Base-by-base conservation (phyloP, 1,284 basidiomycete genomes). In the Ustilago shanxiensis region DNA sequence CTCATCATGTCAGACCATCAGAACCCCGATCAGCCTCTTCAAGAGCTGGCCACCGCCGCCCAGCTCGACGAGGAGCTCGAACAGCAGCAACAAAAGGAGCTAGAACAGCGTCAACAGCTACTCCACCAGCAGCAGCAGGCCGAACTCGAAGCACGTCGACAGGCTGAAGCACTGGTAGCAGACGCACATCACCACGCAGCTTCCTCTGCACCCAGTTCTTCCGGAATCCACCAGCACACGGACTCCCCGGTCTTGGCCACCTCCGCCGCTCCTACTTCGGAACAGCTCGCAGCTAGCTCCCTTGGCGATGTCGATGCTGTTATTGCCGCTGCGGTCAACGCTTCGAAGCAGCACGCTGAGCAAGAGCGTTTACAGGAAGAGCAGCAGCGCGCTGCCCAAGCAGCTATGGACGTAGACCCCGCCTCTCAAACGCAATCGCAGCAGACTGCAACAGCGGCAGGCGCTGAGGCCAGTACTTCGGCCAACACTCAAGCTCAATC, bases 11-110 rank as follows among this genome's bases (percentile, higher is more conserved):
- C 73, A 26, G 68, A 76, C 57, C 67, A 70, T 24, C 73, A 76
- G 33, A 63, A 71, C 33, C 64, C 65, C 6, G 73, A 76, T 31
- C 73, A 76, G 61, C 73, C 73, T 28, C 68, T 76, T 8, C 73
- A 76, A 45, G 73, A 76, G 73, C 64, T 76, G 55, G 73, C 73
- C n/a, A 76, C 73, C 33, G 73, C 73, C 31, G 73, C 73, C 18
- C 73, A 76, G 50, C 68, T 76, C 55, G 73, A 76, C 45, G 73
- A 76, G 41, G 73, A 66, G 41, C 65, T 76, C 29, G 73, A 76
- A 37, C 64, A 73, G 61, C 71, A 73, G 66, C 66, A 67, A 41
- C 65, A 72, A 54, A 66, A 72, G 60, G 70, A 72, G 41, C 65
- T 63, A n/a, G 64, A 67, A 47, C 70, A 72, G 49, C 70, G 65